phyloP scores from a whole-genome alignment of 148 eudicot genomes.

The Rhododendron simsii region DNA sequence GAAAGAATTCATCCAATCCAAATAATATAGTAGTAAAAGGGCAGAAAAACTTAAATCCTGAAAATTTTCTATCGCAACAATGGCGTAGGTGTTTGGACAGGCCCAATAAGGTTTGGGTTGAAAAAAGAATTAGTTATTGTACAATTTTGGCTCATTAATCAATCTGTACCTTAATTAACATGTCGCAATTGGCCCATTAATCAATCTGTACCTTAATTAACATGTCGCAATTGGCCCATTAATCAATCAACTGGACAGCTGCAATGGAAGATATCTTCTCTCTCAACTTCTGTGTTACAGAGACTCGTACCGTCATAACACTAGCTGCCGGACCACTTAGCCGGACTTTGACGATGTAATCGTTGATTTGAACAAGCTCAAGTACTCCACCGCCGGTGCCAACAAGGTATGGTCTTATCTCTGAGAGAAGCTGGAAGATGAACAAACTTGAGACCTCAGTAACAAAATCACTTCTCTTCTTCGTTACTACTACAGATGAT shows the following conservation, averaged over 20 bases:
- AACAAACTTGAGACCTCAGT: not conserved
- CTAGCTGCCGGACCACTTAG: conserved; percentile 87
- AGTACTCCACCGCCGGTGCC: conserved; percentile 91
- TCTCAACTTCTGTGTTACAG: conserved; percentile 81
- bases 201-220: conserved; percentile 9
- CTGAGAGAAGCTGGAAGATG: conserved; percentile 59
- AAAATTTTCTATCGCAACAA: too few relatives aligned
- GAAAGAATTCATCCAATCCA: too few relatives aligned
- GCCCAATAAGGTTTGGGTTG: too few relatives aligned
- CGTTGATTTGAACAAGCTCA: conserved; percentile 63
- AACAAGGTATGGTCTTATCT: conserved; percentile 81
- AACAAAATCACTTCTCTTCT: not conserved
- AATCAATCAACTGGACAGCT: conserved; percentile 80
- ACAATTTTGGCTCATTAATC: not conserved
- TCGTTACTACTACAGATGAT: not conserved
- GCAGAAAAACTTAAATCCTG: too few relatives aligned
- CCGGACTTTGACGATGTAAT: conserved; percentile 60
- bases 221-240: not conserved
- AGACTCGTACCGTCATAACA: conserved; percentile 94
- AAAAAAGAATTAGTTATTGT: too few relatives aligned
- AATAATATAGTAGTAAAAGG: too few relatives aligned
- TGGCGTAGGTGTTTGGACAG: too few relatives aligned
- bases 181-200: too few relatives aligned
- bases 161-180: too few relatives aligned
- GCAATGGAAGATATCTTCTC: conserved; percentile 82